These are phyloP conservation scores for Isoetes engelmannii DNA, from an alignment of 83 land plant species.

Conservation along the genomic window DNA sequence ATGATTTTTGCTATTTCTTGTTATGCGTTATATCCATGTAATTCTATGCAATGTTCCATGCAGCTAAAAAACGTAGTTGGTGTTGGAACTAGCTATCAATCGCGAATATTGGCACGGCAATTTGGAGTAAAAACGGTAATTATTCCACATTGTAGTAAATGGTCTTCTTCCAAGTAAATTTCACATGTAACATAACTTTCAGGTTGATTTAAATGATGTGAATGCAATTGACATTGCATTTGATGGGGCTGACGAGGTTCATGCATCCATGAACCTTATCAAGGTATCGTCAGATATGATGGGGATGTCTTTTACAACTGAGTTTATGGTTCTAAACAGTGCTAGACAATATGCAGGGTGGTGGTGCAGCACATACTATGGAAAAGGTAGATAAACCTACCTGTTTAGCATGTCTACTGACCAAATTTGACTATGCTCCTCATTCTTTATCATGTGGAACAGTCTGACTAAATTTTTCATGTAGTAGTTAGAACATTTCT, in stretches of 20 bases:
- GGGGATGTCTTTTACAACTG: too few species aligned
- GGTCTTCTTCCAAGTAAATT: too few species aligned
- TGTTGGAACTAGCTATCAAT: conserved; percentile 48
- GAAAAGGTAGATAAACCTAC: conserved; percentile 55
- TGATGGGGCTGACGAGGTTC: conserved; percentile 61
- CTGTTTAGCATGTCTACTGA: too few species aligned
- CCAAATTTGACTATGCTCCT: too few species aligned
- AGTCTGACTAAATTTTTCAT: too few species aligned
- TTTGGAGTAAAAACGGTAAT: conserved; percentile 54
- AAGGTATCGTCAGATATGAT: conserved; percentile 36
- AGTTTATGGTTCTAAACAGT: too few species aligned
- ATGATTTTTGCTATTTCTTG: neutral
- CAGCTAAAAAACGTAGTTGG: conserved; percentile 51
- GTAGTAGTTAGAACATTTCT: too few species aligned
- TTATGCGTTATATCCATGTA: too few species aligned
- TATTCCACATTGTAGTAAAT: neutral
- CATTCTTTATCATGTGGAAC: too few species aligned
- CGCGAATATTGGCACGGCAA: conserved; percentile 48
- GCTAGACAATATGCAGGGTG: conserved; percentile 50
- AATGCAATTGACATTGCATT: conserved; percentile 49
- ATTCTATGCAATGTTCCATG: too few species aligned
- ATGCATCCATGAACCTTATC: conserved; percentile 44
- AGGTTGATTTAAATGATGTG: conserved; percentile 57
- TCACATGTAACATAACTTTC: neutral
- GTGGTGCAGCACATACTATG: conserved; percentile 59